These are phyloP conservation scores for Mycocentrospora acerina DNA, from an alignment of 2,329 filamentous ascomycete genomes.

Conservation along the genomic window DNA sequence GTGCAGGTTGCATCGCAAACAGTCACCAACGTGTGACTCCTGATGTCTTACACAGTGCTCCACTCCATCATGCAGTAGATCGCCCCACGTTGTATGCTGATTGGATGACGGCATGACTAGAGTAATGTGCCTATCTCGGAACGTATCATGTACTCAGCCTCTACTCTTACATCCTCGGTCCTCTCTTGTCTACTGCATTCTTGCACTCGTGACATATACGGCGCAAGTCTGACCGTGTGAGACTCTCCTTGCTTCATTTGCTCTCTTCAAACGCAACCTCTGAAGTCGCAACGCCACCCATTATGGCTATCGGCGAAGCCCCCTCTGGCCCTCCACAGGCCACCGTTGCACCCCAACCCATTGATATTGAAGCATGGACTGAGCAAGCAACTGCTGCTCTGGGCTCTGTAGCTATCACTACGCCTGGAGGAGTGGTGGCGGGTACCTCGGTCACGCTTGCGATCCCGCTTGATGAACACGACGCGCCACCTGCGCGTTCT, in stretches of 20 bases:
- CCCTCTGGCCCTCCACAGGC: constrained; percentile 23
- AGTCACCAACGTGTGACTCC: constrained; percentile 18
- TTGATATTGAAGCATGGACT: constrained; percentile 53
- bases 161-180: constrained; percentile 6
- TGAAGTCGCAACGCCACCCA: constrained; percentile 20
- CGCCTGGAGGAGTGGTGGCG: constrained; percentile 32
- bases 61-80: constrained; percentile 1
- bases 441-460: constrained; percentile 66
- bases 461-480: constrained; percentile 71
- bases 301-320: constrained; percentile 38
- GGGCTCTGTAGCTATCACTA: constrained; percentile 43
- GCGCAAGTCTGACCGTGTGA: not conserved
- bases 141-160: constrained; percentile 17
- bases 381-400: constrained; percentile 49
- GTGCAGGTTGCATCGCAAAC: not conserved
- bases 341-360: constrained; percentile 23
- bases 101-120: constrained; percentile 30
- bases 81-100: constrained; percentile 28
- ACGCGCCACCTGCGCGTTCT: constrained; percentile 22
- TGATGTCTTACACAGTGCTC: constrained; percentile 9
- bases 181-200: constrained; percentile 3
- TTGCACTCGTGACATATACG: not conserved
- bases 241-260: not conserved
- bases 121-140: constrained; percentile 19
- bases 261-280: constrained; percentile 1